Base-by-base conservation (phyloP, 148 eudicot genomes). In the Arctostaphylos glauca region DNA sequence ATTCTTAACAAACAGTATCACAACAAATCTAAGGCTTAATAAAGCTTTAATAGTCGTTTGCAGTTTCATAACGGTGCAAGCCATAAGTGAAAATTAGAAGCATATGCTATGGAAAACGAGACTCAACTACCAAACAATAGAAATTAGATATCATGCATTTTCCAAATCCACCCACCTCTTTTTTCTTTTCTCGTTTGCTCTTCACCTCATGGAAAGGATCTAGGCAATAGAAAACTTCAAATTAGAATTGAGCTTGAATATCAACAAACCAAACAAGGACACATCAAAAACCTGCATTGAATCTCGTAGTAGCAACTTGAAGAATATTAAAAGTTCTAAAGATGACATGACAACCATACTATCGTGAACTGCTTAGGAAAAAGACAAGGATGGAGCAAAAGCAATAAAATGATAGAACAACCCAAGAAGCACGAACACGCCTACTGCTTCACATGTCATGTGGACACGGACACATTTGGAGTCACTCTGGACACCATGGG, bases 171-270 rank as follows among this genome's bases (percentile, higher is more conserved):
- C 95, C 81, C 89, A 96, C 99, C 99, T 94, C 98, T 87, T 96
- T 96, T 84, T 92, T 96, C 98, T 96, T 96, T 83, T 96, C 98
- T 84, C 97, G 91, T 88, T 96, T 96, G 94, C 97, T 96, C 98
- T 94, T 96, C 93, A 96, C 99, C 91, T 96, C 93, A 70, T 87
- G 98, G 87, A 96, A 96, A 78, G 95, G 88, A 92, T 93, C 99
- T 96, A 87, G 84, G 90, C 81, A 86, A 86, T 47, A 46, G 77
- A 84, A 89, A 83, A 83, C 72, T 43, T 71, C 76, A 76, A 62
- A 88, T 90, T 74, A 90, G 94, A 85, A 52, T 56, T 70, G 84
- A 83, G 48, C 72, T 68, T 14, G 19, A 77, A 74, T 4, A 74
- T 16, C 54, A 54, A 77, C 50, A 86, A 70, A 59, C 60, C 31